phyloP scores from a whole-genome alignment of 108 stramenopile species.

The Stephanodiscus minutulus region DNA sequence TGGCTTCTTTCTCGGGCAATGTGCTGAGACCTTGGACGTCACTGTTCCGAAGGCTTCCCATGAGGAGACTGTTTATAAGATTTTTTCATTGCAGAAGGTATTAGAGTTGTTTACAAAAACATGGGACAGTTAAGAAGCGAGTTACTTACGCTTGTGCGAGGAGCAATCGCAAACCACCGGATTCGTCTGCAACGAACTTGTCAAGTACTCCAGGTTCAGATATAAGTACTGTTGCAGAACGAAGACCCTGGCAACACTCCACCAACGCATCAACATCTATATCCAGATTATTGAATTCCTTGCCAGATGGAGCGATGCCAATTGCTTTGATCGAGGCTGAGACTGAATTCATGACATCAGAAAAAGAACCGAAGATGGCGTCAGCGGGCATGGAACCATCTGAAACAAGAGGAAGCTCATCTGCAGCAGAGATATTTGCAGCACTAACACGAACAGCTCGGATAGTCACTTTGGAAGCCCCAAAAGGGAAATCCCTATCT shows the following conservation, averaged over 20 bases:
- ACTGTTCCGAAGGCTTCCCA: slow-evolving; percentile 6
- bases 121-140: neutral
- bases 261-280: slow-evolving; percentile 12
- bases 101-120: neutral
- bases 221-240: slow-evolving; percentile 34
- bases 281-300: neutral
- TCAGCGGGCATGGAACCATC: slow-evolving; percentile 34
- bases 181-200: slow-evolving; percentile 11
- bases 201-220: slow-evolving; percentile 22
- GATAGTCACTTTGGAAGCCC: slow-evolving; percentile 47
- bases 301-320: neutral
- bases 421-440: slow-evolving; percentile 59
- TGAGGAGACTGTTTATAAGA: neutral
- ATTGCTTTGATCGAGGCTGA: slow-evolving; percentile 6
- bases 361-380: slow-evolving; percentile 15
- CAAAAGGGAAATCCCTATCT: neutral
- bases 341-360: slow-evolving; percentile 16
- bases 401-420: slow-evolving; percentile 64
- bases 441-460: slow-evolving; percentile 70
- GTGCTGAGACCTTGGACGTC: slow-evolving; percentile 14
- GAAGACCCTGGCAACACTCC: slow-evolving; percentile 35
- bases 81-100: neutral
- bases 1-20: slow-evolving; percentile 34
- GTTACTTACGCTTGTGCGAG: slow-evolving; percentile 17
- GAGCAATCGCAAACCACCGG: slow-evolving; percentile 17